Evolutionary conservation across 768 basidiomycete genomes (phyloP).

Genomic region (Xanthoconium purpureum): DNA sequence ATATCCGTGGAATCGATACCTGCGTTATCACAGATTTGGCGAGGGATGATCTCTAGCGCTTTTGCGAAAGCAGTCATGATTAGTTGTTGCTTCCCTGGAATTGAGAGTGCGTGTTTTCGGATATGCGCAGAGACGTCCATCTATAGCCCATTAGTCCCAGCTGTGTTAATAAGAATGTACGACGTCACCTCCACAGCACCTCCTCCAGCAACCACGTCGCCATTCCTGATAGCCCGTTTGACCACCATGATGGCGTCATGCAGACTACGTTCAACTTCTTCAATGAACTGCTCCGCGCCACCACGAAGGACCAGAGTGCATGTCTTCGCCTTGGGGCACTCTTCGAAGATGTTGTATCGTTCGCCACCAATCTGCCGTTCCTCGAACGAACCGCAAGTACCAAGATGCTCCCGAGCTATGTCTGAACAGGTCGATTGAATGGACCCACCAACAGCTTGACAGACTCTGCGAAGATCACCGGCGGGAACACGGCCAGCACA

Average conservation of each 20-base stretch:
- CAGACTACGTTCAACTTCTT: conserved; percentile 94
- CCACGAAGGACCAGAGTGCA: conserved; percentile 93
- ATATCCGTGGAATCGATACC: conserved; percentile 97
- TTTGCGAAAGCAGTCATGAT: conserved; percentile 96
- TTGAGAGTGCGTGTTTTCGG: conserved; percentile 84
- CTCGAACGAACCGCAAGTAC: conserved; percentile 89
- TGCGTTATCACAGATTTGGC: conserved; percentile 98
- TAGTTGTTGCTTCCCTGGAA: conserved; percentile 93
- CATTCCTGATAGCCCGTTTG: conserved; percentile 92
- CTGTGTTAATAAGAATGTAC: not conserved
- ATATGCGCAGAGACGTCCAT: conserved; percentile 98
- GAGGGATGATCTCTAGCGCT: conserved; percentile 94
- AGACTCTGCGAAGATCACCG: conserved; percentile 88
- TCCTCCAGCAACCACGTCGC: conserved; percentile 95
- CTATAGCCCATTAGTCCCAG: conserved; percentile 39
- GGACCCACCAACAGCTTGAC: conserved; percentile 93
- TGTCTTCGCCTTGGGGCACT: conserved; percentile 90
- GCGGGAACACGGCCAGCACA: conserved; percentile 94
- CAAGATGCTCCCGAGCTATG: conserved; percentile 85
- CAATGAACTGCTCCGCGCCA: conserved; percentile 98
- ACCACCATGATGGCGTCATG: conserved; percentile 99
- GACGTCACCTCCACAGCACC: conserved; percentile 86
- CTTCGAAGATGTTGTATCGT: conserved; percentile 92
- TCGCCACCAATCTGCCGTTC: conserved; percentile 97
- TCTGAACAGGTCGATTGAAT: conserved; percentile 96